Base-by-base conservation (phyloP, 1,284 basidiomycete species). In the Trichosporon asahii region DNA sequence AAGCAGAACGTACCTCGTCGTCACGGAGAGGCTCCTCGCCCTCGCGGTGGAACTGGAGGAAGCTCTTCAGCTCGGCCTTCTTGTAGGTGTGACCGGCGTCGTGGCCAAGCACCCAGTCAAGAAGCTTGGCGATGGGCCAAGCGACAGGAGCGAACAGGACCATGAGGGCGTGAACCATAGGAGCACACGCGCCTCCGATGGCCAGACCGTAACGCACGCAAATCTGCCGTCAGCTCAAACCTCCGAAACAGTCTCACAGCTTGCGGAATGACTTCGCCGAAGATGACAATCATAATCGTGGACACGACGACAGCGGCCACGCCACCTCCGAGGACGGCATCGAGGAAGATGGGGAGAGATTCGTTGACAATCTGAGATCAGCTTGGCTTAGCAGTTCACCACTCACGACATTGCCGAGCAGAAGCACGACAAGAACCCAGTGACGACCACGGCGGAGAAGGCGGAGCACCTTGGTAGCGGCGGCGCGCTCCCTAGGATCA, bases 131-230 rank as follows among this genome's bases (percentile, higher is more conserved):
- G 68, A 90, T 93, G 1, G 94, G 94, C 89, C 91, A 96, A 1
- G 93, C 88, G 64, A 95, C 85, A 1, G 93, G 93, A 1, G 91
- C 90, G 77, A 94, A 81, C 6, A 87, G 79, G 80, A 89, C 90
- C 64, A 94, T 90, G 57, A 94, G 82, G 29, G 86, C 80, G 55
- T 86, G 88, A 1, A 93, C 92, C 71, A 93, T 86, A 0, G 90
- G 89, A 0, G 93, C 93, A 86, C 94, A 93, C 76, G 91, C 92
- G 0, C 95, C 95, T 33, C 95, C 95, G 66, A 98, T 90, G 70
- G 91, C 90, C 2, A 98, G 87, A 27, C 95, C 95, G 85, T 96
- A 92, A 18, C 95, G 89, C 12, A 94, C 95, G 81, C 94, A 98
- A 7, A 95, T 84, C 83, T 93, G 89, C 0, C 9, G n/a, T 55